Conservation (phyloP, 2,329 filamentous ascomycete genomes). For the Dactylellina drechsleri region DNA sequence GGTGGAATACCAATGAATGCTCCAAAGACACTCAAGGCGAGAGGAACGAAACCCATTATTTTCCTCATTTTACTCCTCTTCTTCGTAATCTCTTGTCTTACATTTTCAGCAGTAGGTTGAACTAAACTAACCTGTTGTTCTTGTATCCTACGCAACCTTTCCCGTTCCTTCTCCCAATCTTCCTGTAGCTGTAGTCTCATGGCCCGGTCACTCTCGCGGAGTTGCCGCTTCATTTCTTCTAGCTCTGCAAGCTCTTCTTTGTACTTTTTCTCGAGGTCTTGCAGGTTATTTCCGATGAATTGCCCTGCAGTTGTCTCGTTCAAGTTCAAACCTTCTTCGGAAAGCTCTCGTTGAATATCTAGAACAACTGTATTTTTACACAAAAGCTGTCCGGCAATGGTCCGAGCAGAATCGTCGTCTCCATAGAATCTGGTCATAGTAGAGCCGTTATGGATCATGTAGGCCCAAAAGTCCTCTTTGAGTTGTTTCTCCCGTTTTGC, state of each 20-base stretch:
- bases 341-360: conserved; percentile 57
- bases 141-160: neutral
- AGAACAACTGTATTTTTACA: conserved; percentile 44
- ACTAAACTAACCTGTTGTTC: neutral
- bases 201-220: neutral
- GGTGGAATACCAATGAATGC: conserved; percentile 9
- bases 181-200: neutral
- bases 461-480: conserved; percentile 55
- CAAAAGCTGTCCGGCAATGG: conserved; percentile 25
- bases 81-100: conserved; percentile 5
- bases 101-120: conserved; percentile 1
- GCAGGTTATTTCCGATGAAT: conserved; percentile 27
- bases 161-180: conserved; percentile 7
- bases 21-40: conserved; percentile 1
- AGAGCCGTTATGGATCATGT: conserved; percentile 54
- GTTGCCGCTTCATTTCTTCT: conserved; percentile 14
- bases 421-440: conserved; percentile 52
- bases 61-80: conserved; percentile 4
- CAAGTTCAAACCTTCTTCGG: conserved; percentile 54
- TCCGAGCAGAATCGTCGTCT: conserved; percentile 31
- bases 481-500: conserved; percentile 56
- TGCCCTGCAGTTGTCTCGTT: conserved; percentile 56
- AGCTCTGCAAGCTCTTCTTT: conserved; percentile 16
- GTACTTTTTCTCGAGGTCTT: conserved; percentile 20
- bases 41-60: neutral